Base-by-base conservation (phyloP, 2,329 filamentous ascomycete genomes). In the Neoarthrinium moseri region DNA sequence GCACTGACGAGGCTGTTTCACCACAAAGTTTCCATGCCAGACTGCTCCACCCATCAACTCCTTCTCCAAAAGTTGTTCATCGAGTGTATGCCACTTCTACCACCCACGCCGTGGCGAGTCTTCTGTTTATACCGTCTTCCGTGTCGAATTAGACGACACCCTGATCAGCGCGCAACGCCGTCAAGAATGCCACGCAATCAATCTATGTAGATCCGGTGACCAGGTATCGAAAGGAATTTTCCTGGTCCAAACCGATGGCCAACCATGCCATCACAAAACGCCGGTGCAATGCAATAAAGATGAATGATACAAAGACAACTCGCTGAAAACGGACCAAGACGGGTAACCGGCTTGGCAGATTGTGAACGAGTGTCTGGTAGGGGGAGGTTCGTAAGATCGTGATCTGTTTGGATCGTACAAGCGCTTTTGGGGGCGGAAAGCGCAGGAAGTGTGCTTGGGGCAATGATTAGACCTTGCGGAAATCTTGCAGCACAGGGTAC, bases 401-500 rank as follows among this genome's bases (percentile, higher is more conserved):
- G 30, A 61, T 33, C 15, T n/a, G 36, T 29, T 41, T 15, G 20
- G 23, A 58, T 59, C 47, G 51, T 59, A 61, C 57, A 62, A 48
- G 38, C 45, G 48, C 51, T 43, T 17, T 20, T 32, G 39, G 39
- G 48, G 26, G 27, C 35, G 43, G 43, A 46, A 53, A 32, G 37
- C 38, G 37, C 37, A 26, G 33, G 30, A 24, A 10, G 51, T 45
- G 52, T 46, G 24, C 40, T 26, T 26, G 11, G 43, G 10, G 27
- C 40, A 50, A 42, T 11, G 26, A 55, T 61, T 73, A 81, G 54
- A 80, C 71, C 66, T 81, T 81, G 59, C 77, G 76, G 70, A 81
- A 81, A 65, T 81, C 77, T 77, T 91, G 89, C 64, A 95, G 77
- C 74, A 96, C 91, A 66, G 91, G 91, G 67, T 96, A 96, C 74